A percentile compares a stretch with the other conserved stretches of the same genome.
phyloP scores from a whole-genome alignment of 176 grass and related monocot species.

The Metroxylon sagu region DNA sequence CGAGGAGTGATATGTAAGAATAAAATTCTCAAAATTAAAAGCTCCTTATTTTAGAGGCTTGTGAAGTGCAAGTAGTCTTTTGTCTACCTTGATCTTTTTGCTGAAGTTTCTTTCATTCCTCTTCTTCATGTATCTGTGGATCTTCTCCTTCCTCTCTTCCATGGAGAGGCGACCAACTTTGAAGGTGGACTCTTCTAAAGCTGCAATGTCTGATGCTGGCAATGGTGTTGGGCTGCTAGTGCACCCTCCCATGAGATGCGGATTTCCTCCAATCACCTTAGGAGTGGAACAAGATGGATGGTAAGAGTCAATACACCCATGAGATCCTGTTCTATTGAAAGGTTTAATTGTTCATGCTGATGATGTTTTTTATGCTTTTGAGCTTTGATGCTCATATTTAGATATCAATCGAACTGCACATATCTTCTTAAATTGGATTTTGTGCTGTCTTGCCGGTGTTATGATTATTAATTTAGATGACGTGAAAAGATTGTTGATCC shows the following conservation, averaged over 20 bases:
- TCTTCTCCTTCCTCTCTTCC: constrained; percentile 93
- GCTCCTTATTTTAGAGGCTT: too few species aligned
- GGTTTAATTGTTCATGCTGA: too few species aligned
- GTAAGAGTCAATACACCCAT: background rate
- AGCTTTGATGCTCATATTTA: too few species aligned
- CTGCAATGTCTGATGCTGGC: constrained; percentile 36
- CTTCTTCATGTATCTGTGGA: constrained; percentile 90
- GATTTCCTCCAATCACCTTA: constrained; percentile 44
- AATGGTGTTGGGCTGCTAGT: constrained; percentile 24
- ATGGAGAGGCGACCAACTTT: constrained; percentile 64
- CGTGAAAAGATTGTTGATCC: too few species aligned
- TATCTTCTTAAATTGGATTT: too few species aligned
- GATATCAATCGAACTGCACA: too few species aligned
- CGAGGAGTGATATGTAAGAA: constrained; percentile 9
- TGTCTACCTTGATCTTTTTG: constrained; percentile 91
- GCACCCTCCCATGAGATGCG: constrained; percentile 43
- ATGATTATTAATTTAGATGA: too few species aligned
- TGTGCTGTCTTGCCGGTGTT: too few species aligned
- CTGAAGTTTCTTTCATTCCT: constrained; percentile 88
- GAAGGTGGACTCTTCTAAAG: constrained; percentile 59
- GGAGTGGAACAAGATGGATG: constrained; percentile 17
- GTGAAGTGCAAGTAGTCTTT: too few species aligned
- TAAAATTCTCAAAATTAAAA: background rate
- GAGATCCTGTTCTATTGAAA: background rate
- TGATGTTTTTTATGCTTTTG: too few species aligned